Percentiles rank a stretch among this genome's conserved stretches.
Evolutionary conservation across 306 rosid species (phyloP).

Genomic region (Vigna nakashimae): DNA sequence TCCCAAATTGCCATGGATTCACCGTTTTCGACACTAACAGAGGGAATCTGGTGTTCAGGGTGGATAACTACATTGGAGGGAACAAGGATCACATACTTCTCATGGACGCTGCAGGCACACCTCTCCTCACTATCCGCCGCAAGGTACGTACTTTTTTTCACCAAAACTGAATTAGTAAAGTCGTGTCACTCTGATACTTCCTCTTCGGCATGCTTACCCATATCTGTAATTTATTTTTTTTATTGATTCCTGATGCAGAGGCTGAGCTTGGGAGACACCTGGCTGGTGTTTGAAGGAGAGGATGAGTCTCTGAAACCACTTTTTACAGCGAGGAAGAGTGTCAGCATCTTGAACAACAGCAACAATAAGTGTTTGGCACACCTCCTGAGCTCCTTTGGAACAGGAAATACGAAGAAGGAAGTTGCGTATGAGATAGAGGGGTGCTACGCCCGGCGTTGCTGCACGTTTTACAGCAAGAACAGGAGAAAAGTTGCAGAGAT

Average conservation of each 20-base stretch:
- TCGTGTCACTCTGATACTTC: too few relatives aligned
- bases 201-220: too few relatives aligned
- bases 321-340: slow-evolving; percentile 56
- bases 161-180: too few relatives aligned
- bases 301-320: slow-evolving; percentile 43
- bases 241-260: slow-evolving; percentile 45
- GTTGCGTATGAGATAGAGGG: slow-evolving; percentile 65
- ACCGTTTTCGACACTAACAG: slow-evolving; percentile 62
- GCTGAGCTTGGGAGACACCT: slow-evolving; percentile 66
- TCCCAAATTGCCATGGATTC: slow-evolving; percentile 76
- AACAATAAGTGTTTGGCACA: slow-evolving; percentile 55
- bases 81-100: slow-evolving; percentile 66
- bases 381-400: slow-evolving; percentile 32
- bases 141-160: slow-evolving; percentile 32
- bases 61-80: slow-evolving; percentile 67
- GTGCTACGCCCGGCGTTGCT: slow-evolving; percentile 65
- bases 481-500: slow-evolving; percentile 73
- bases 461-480: slow-evolving; percentile 57
- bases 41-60: slow-evolving; percentile 70
- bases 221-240: too few relatives aligned
- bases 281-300: slow-evolving; percentile 77
- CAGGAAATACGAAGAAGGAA: slow-evolving; percentile 17
- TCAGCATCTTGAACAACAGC: slow-evolving; percentile 53
- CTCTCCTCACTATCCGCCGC: slow-evolving; percentile 82
- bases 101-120: slow-evolving; percentile 78